Evolutionary conservation across 805 yeast genomes (phyloP).

Genomic region (Saccharomycopsis fibuligera): DNA sequence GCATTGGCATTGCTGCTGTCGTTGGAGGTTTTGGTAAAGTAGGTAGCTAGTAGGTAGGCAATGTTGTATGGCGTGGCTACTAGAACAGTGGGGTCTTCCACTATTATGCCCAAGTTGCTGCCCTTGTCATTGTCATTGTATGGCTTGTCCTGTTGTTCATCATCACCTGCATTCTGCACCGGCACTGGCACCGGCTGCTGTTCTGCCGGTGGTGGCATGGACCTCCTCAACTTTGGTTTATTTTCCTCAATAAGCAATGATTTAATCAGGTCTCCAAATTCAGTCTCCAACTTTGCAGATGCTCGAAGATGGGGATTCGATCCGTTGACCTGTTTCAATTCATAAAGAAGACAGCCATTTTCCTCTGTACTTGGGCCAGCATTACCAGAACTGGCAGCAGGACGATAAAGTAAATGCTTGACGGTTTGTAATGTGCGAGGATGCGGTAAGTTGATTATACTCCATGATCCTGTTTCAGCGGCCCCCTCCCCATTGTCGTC

Average conservation of each 20-base stretch:
- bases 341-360: too few relatives aligned
- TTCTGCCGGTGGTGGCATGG: too few relatives aligned
- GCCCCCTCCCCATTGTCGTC: too few relatives aligned
- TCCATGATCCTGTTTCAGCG: too few relatives aligned
- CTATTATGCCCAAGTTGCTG: slow-evolving; percentile 4
- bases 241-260: slow-evolving; percentile 2
- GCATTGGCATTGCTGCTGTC: background rate
- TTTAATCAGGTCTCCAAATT: background rate
- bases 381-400: too few relatives aligned
- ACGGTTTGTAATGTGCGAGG: background rate
- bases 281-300: slow-evolving; percentile 1
- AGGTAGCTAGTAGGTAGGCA: slow-evolving; percentile 8
- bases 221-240: background rate
- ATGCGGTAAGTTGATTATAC: background rate
- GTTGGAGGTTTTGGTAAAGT: background rate
- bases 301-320: background rate
- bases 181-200: too few relatives aligned
- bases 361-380: too few relatives aligned
- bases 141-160: too few relatives aligned
- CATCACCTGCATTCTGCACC: too few relatives aligned
- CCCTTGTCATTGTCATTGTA: too few relatives aligned
- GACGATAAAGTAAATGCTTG: background rate
- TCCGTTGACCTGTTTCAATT: slow-evolving; percentile 2
- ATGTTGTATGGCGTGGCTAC: slow-evolving; percentile 13
- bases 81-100: slow-evolving; percentile 12